A percentile compares a stretch with the other conserved stretches of the same genome.
Evolutionary conservation across 306 rosid genomes (phyloP).

Genomic region (Trifolium subterraneum): DNA sequence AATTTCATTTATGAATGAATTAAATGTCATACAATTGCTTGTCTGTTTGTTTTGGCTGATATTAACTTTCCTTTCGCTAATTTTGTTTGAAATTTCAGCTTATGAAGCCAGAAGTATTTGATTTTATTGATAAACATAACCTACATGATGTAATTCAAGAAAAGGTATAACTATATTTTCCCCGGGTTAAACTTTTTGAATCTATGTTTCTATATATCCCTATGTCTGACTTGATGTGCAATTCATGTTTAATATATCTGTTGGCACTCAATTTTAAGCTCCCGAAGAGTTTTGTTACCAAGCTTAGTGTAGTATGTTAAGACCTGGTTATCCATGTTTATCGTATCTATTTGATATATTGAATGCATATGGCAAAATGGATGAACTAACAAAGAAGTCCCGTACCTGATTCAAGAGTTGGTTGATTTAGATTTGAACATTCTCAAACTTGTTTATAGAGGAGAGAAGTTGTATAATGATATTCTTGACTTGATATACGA

Average conservation of each 20-base stretch:
- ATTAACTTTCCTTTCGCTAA: constrained; percentile 7
- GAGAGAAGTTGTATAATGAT: constrained; percentile 23
- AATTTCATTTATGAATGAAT: constrained; percentile 2
- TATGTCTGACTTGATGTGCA: constrained; percentile 11
- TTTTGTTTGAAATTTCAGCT: constrained; percentile 64
- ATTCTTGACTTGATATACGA: constrained; percentile 25
- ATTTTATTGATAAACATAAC: constrained; percentile 86
- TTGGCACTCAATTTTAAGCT: constrained; percentile 12
- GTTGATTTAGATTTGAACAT: constrained; percentile 36
- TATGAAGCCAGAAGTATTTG: constrained; percentile 85
- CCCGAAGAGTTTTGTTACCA: constrained; percentile 35
- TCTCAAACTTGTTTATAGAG: constrained; percentile 30
- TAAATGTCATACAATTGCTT: constrained; percentile 17
- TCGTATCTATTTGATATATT: constrained; percentile 20
- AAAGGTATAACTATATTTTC: constrained; percentile 62
- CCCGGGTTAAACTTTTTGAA: constrained; percentile 18
- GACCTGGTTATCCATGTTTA: constrained; percentile 33
- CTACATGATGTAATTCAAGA: constrained; percentile 77
- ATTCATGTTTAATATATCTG: constrained; percentile 27
- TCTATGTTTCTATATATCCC: constrained; percentile 25
- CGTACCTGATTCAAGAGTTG: constrained; percentile 32
- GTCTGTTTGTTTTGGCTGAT: constrained; percentile 36
- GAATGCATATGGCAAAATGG: constrained; percentile 29
- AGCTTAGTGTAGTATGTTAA: constrained; percentile 13
- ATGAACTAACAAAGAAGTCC: constrained; percentile 37